Conservation (phyloP, 148 eudicot genomes). For the Rhododendron griersonianum region DNA sequence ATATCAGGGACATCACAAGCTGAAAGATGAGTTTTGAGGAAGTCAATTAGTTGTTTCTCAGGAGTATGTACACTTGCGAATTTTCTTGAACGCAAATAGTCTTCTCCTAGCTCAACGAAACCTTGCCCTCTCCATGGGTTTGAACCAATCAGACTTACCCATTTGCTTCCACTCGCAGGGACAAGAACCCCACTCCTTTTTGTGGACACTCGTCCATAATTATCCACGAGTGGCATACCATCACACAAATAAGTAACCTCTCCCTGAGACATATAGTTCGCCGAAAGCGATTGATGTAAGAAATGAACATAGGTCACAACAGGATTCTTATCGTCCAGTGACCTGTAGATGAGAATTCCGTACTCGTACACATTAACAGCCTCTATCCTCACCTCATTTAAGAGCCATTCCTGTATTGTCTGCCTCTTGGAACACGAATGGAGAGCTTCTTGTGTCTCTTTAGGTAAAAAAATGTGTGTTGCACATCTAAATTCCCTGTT, state of each 20-base stretch:
- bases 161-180: conserved; percentile 60
- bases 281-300: conserved; percentile 11
- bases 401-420: conserved; percentile 23
- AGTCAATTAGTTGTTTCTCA: conserved; percentile 23
- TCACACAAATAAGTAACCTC: conserved; percentile 19
- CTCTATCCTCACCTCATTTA: not conserved
- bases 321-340: conserved; percentile 11
- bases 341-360: not conserved
- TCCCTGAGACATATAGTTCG: not conserved
- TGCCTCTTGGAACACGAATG: conserved; percentile 9
- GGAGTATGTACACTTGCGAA: conserved; percentile 30
- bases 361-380: conserved; percentile 13
- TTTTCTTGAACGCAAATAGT: conserved; percentile 31
- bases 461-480: conserved; percentile 6
- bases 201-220: conserved; percentile 26
- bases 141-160: conserved; percentile 54
- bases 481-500: conserved; percentile 20
- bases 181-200: conserved; percentile 33
- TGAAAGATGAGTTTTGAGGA: conserved; percentile 25
- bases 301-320: conserved; percentile 22
- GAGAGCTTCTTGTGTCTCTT: conserved; percentile 19
- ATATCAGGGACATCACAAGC: conserved; percentile 60
- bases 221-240: conserved; percentile 45
- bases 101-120: conserved; percentile 47
- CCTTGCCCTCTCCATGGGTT: conserved; percentile 46